Evolutionary conservation across 139 green algal genomes (phyloP), one percentile per base, ranked within the genome.

Genomic region (Haematococcus lacustris): DNA sequence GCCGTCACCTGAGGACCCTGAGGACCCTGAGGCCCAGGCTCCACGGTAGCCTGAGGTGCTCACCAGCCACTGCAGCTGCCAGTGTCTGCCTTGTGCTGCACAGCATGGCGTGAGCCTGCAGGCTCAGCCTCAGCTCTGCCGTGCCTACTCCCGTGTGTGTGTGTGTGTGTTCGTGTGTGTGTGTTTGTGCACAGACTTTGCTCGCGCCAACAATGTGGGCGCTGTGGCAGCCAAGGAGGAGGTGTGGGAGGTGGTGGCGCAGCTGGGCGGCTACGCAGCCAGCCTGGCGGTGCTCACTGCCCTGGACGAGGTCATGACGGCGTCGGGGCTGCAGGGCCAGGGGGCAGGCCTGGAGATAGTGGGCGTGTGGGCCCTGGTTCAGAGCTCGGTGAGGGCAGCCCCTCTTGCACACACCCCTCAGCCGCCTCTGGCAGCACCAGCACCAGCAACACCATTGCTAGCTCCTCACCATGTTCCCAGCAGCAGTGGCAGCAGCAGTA

Each of bases 171-270:
- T 57, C 13, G 13, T 57, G 47, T 21, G 21, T 57, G 47, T 21
- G 47, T 57, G 13, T 21, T 21, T 64, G 53, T 23, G 23, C 71
- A 87, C 86, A 21, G 86, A 96, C 74, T 94, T 94, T 73, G 83
- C 88, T 13, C 41, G 35, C 1, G 66, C 53, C 17, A 86, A 88
- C 76, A 97, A 97, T 69, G 85, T 97, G 17, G 92, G 92, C 23
- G 90, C 93, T 50, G 87, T 97, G 21, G 80, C 91, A 0, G 92
- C 92, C 59, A 95, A 93, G 80, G 92, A 97, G 78, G 91, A 97
- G n/a, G n/a, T 78, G 51, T 78, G 70, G 65, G 66, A 93, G 78
- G 89, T 94, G 57, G 63, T 72, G 3, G 90, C 80, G 3, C 82
- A 94, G 85, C 74, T 97, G 67, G 47, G 75, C 30, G 92, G 92